Conservation (phyloP, 306 rosid genomes). For the Phaseolus lunatus region DNA sequence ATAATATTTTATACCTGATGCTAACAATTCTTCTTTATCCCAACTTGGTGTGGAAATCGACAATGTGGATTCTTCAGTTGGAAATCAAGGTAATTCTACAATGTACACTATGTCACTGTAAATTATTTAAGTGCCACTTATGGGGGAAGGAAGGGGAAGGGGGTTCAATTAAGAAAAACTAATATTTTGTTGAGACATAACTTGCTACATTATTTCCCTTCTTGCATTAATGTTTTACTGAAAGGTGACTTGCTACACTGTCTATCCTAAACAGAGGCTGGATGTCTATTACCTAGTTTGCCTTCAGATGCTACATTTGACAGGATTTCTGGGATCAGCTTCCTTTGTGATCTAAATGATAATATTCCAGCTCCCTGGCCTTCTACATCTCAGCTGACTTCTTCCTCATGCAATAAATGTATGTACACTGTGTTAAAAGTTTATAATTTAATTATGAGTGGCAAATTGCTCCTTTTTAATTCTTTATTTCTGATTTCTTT, state of each 20-base stretch:
- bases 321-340: slow-evolving; percentile 78
- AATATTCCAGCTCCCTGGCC: slow-evolving; percentile 99
- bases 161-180: background rate
- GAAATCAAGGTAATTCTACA: slow-evolving; percentile 75
- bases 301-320: slow-evolving; percentile 95
- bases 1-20: slow-evolving; percentile 40
- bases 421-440: slow-evolving; percentile 43
- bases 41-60: slow-evolving; percentile 50
- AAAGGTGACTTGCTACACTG: slow-evolving; percentile 37
- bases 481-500: background rate
- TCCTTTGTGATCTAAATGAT: slow-evolving; percentile 94
- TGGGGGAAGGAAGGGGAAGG: background rate
- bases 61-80: slow-evolving; percentile 68
- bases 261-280: slow-evolving; percentile 67
- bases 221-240: slow-evolving; percentile 13
- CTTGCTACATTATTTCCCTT: slow-evolving; percentile 35
- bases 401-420: slow-evolving; percentile 90
- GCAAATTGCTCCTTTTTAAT: slow-evolving; percentile 10
- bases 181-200: slow-evolving; percentile 2
- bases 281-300: slow-evolving; percentile 93
- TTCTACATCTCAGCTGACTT: slow-evolving; percentile 60
- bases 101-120: slow-evolving; percentile 10
- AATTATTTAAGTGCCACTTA: background rate
- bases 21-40: slow-evolving; percentile 48
- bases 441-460: slow-evolving; percentile 14